These are phyloP conservation scores for Diaporthe sp. DNA, from an alignment of 2,329 filamentous ascomycete genomes.

Conservation along the genomic window DNA sequence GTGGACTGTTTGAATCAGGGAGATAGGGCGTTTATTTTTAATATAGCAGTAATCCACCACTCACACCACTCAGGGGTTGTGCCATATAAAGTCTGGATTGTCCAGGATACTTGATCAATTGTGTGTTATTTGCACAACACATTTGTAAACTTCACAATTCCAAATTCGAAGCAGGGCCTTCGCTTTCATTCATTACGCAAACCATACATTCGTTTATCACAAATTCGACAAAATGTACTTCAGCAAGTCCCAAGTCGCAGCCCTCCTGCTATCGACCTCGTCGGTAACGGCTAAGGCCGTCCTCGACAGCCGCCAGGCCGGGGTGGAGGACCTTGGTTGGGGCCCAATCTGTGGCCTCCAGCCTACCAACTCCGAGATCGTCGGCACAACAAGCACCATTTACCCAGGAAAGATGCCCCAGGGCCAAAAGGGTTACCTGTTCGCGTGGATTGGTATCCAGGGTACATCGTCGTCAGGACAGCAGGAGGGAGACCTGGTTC, in stretches of 20 bases:
- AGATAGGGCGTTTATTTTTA: neutral
- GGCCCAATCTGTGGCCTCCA: constrained; percentile 39
- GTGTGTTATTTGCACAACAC: neutral
- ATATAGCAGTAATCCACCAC: neutral
- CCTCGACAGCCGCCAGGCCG: constrained; percentile 34
- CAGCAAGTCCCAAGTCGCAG: constrained; percentile 6
- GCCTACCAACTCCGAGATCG: constrained; percentile 38
- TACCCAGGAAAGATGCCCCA: constrained; percentile 41
- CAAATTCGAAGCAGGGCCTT: constrained; percentile 18
- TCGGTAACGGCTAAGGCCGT: constrained; percentile 26
- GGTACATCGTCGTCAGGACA: constrained; percentile 24
- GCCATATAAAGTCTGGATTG: neutral
- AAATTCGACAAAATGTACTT: constrained; percentile 14
- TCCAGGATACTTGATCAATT: neutral
- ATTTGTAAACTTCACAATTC: neutral
- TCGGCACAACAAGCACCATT: constrained; percentile 40
- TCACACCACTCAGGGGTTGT: neutral
- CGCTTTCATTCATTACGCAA: neutral
- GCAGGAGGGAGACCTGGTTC: constrained; percentile 39
- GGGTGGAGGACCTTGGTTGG: constrained; percentile 35
- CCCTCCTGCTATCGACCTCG: constrained; percentile 28
- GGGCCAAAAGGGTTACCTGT: constrained; percentile 40
- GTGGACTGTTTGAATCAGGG: constrained; percentile 17
- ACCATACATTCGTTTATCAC: constrained; percentile 7
- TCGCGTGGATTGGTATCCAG: constrained; percentile 42